Evolutionary conservation across 495 filamentous ascomycete species (phyloP).

Genomic region (Aspergillus haitiensis): DNA sequence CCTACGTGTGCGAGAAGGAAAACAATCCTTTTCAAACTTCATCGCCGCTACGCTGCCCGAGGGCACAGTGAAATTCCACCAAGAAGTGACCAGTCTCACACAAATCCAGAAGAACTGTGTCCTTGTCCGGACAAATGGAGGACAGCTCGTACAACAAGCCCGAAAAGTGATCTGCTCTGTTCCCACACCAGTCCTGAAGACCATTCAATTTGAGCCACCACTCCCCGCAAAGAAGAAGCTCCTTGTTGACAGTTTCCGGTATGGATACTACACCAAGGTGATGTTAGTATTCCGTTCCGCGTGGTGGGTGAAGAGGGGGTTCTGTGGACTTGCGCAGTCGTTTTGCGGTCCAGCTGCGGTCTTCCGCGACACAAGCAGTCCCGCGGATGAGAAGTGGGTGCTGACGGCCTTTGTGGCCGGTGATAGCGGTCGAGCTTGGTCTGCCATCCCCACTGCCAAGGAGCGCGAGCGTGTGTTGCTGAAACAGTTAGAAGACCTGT

Average conservation of each 20-base stretch:
- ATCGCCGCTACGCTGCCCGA: slow-evolving; percentile 26
- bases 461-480: slow-evolving; percentile 20
- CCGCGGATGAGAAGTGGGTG: slow-evolving; percentile 32
- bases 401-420: slow-evolving; percentile 47
- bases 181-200: slow-evolving; percentile 33
- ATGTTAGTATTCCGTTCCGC: slow-evolving; percentile 38
- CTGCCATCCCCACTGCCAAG: slow-evolving; percentile 8
- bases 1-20: slow-evolving; percentile 39
- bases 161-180: slow-evolving; percentile 40
- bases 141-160: slow-evolving; percentile 23
- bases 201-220: slow-evolving; percentile 35
- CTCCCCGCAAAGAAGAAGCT: slow-evolving; percentile 28
- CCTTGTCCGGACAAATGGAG: background rate
- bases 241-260: slow-evolving; percentile 18
- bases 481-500: slow-evolving; percentile 16
- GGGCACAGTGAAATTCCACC: slow-evolving; percentile 2
- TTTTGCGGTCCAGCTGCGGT: slow-evolving; percentile 39
- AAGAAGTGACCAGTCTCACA: no score
- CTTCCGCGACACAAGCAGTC: slow-evolving; percentile 41
- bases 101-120: no score
- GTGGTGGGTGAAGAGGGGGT: slow-evolving; percentile 41
- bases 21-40: slow-evolving; percentile 32
- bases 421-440: slow-evolving; percentile 34
- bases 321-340: slow-evolving; percentile 36
- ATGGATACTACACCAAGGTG: slow-evolving; percentile 42